Conservation (phyloP, 345 rosid species). For the Punica granatum region DNA sequence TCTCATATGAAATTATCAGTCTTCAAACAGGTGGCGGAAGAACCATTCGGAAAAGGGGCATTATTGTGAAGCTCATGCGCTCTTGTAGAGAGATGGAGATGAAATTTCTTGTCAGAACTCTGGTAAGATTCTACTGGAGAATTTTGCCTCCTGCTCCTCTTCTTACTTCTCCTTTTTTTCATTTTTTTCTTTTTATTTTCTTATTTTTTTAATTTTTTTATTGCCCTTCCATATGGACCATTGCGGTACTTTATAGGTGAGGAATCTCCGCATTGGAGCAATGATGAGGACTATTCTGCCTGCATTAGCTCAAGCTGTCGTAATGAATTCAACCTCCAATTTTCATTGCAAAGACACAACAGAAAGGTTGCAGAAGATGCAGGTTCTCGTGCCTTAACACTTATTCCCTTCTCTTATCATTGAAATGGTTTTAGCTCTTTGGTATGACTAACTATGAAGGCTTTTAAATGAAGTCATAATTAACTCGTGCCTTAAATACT, state of each 20-base stretch:
- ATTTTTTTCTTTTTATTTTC: too few species aligned
- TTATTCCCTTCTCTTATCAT: background rate
- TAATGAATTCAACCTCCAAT: slow-evolving; percentile 40
- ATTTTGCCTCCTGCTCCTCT: background rate
- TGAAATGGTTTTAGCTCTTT: background rate
- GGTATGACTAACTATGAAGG: too few species aligned
- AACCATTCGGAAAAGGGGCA: slow-evolving; percentile 60
- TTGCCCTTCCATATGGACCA: background rate
- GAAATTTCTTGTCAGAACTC: slow-evolving; percentile 79
- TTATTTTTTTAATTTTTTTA: background rate
- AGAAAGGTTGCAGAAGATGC: slow-evolving; percentile 50
- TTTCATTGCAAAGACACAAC: slow-evolving; percentile 26
- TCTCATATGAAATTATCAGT: slow-evolving; percentile 37
- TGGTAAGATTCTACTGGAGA: slow-evolving; percentile 31
- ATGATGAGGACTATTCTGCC: slow-evolving; percentile 88
- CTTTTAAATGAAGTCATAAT: background rate
- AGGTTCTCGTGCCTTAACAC: slow-evolving; percentile 30
- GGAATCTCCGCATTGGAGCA: slow-evolving; percentile 89
- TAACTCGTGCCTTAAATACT: background rate
- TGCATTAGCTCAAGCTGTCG: slow-evolving; percentile 80
- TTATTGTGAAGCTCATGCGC: slow-evolving; percentile 72
- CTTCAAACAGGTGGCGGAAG: slow-evolving; percentile 79
- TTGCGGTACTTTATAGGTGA: slow-evolving; percentile 32
- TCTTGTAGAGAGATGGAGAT: slow-evolving; percentile 87
- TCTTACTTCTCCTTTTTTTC: background rate